Evolutionary conservation across 176 grass and related monocot species (phyloP).

Genomic region (Triticum urartu): DNA sequence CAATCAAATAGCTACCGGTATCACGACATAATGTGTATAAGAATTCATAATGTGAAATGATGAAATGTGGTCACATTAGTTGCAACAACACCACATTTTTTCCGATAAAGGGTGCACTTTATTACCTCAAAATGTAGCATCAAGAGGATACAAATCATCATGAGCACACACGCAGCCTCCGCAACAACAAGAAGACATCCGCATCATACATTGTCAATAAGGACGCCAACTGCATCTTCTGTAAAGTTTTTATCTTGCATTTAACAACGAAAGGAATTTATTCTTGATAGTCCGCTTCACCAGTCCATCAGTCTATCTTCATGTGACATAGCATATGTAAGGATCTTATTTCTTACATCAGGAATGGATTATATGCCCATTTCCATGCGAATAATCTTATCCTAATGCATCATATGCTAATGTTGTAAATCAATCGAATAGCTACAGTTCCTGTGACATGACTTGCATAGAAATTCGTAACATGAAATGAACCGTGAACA

Average conservation of each 20-base stretch:
- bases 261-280: background rate
- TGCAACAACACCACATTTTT: background rate
- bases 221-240: background rate
- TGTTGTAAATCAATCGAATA: constrained; percentile 11
- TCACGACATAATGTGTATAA: background rate
- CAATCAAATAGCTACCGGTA: background rate
- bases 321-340: background rate
- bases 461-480: background rate
- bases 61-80: background rate
- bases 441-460: background rate
- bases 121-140: no score
- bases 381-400: constrained; percentile 18
- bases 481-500: background rate
- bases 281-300: background rate
- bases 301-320: background rate
- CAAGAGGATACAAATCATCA: no score
- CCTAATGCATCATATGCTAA: constrained; percentile 13
- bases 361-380: constrained; percentile 2
- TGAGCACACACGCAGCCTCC: no score
- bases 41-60: background rate
- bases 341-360: background rate
- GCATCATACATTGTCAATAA: background rate
- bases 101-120: no score
- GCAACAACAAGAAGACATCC: no score
- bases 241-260: background rate